Evolutionary conservation across 2,329 filamentous ascomycete genomes (phyloP).

Genomic region (Colletotrichum eleusines): DNA sequence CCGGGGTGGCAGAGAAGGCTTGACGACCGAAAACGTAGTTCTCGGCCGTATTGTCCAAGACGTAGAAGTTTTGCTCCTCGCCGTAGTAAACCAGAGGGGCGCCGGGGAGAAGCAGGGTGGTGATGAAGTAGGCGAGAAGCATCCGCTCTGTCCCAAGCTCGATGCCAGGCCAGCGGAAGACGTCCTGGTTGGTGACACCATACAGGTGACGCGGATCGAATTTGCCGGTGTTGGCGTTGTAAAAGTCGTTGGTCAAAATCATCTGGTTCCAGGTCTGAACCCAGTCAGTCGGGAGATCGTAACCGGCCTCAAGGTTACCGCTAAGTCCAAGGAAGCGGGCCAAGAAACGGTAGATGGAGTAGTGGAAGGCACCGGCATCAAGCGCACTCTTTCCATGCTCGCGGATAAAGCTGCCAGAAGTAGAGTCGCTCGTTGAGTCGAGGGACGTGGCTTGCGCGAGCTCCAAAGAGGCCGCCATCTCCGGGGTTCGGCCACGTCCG

Average conservation of each 20-base stretch:
- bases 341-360: constrained; percentile 48
- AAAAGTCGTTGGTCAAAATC: constrained; percentile 68
- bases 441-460: constrained; percentile 42
- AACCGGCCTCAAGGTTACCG: constrained; percentile 49
- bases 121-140: constrained; percentile 69
- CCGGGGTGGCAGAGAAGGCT: constrained; percentile 70
- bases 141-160: constrained; percentile 68
- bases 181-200: constrained; percentile 74
- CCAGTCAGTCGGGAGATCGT: constrained; percentile 52
- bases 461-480: constrained; percentile 41
- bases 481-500: constrained; percentile 67
- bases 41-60: constrained; percentile 71
- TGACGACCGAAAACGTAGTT: constrained; percentile 76
- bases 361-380: constrained; percentile 59
- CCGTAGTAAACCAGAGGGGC: constrained; percentile 72
- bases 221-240: constrained; percentile 70
- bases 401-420: constrained; percentile 60
- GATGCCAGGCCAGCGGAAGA: constrained; percentile 73
- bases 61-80: constrained; percentile 74
- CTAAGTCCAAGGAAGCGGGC: constrained; percentile 50
- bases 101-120: constrained; percentile 70
- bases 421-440: constrained; percentile 37
- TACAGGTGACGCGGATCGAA: constrained; percentile 75
- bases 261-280: constrained; percentile 68
- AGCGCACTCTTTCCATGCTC: constrained; percentile 64